Evolutionary conservation across 805 yeast genomes (phyloP), one percentile per base, ranked within the genome.

Genomic region (Lachancea meyersii): DNA sequence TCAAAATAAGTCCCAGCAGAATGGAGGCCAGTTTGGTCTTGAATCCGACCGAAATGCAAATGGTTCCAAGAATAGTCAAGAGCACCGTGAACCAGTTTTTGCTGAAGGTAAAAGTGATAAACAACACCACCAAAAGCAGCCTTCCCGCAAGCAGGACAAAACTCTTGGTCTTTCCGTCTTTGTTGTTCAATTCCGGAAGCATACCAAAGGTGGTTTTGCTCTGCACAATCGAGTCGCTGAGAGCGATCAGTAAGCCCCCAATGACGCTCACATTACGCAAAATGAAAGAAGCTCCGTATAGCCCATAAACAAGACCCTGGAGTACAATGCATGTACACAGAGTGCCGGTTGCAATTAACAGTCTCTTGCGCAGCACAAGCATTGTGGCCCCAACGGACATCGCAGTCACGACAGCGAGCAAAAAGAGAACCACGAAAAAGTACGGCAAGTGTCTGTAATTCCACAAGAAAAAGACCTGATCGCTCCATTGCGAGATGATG

Each of bases 221-320:
- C 76, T 86, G 79, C 21, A 86, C 89, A 53, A 89, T 73, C 7
- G 91, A 80, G 61, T 91, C 97, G 43, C 91, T 79, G 46, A 87
- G 77, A 5, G 91, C 95, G 56, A 91, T 77, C 52, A 91, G 68
- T 49, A 91, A 73, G 5, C 97, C 97, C 35, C 98, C 98, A 51
- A 87, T 81, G 39, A 91, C 91, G 18, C 94, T 82, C 51, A 89
- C 70, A 61, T 87, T 88, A 68, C 97, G 80, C 57, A 87, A 73
- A 54, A 93, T 78, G 67, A 89, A 91, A 23, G 82, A 72, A 54
- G 89, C 95, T 53, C 82, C 79, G 50, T 86, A 76, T 49, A 89
- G 71, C 4, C 97, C 97, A 60, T 91, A 91, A 47, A 84, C 84
- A 11, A 89, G 51, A 5, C 96, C 96, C 69, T 91, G 98, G 35